A percentile compares a stretch with the other conserved stretches of the same genome.
Evolutionary conservation across 164 flowering plant species (phyloP).

Genomic region (Houttuynia cordata): DNA sequence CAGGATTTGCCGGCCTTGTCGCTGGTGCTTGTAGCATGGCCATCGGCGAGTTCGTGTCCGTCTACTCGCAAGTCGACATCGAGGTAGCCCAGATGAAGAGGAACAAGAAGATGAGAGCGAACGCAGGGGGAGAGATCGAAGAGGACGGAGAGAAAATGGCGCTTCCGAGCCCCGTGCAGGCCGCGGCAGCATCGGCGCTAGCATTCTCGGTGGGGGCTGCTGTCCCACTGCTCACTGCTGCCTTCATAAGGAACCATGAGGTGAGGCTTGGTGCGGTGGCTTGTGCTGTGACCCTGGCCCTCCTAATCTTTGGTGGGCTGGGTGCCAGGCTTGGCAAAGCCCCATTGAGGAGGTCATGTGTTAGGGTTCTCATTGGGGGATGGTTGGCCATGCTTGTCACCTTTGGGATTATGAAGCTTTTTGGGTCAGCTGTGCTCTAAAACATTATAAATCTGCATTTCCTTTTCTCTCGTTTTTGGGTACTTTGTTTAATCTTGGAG

Average conservation of each 20-base stretch:
- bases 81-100: constrained; percentile 21
- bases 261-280: constrained; percentile 16
- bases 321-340: constrained; percentile 17
- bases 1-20: constrained; percentile 19
- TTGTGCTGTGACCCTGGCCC: constrained; percentile 7
- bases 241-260: constrained; percentile 10
- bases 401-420: constrained; percentile 17
- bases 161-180: constrained; percentile 16
- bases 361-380: constrained; percentile 19
- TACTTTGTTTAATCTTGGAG: not conserved
- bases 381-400: constrained; percentile 23
- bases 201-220: constrained; percentile 14
- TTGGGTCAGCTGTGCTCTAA: constrained; percentile 7
- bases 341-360: constrained; percentile 10
- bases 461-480: not conserved
- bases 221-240: constrained; percentile 11
- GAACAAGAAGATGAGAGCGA: not conserved
- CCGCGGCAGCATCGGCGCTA: constrained; percentile 17
- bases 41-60: constrained; percentile 20
- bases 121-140: not conserved
- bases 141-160: constrained; percentile 3
- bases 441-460: not conserved
- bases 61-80: constrained; percentile 21
- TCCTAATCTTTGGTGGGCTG: constrained; percentile 15
- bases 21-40: constrained; percentile 29